phyloP scores from a whole-genome alignment of 2,329 filamentous ascomycete genomes.

The Ceratocystis destructans region DNA sequence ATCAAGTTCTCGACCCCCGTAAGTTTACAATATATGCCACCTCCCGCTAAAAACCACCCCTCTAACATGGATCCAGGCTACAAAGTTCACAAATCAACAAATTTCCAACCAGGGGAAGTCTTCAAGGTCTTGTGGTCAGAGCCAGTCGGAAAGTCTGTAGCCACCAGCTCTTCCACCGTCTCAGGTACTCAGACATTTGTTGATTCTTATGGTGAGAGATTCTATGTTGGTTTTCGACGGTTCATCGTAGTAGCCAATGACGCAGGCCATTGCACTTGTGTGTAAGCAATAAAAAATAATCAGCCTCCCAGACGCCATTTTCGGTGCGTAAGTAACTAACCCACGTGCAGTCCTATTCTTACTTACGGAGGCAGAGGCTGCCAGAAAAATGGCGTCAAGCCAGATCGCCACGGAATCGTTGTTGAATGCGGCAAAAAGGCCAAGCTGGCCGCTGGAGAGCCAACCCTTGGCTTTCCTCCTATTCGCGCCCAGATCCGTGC shows the following conservation, averaged over 20 bases:
- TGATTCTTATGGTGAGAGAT: conserved; percentile 28
- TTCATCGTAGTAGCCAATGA: conserved; percentile 42
- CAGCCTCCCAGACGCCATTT: conserved; percentile 20
- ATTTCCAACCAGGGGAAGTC: conserved; percentile 28
- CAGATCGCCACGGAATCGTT: too few relatives aligned
- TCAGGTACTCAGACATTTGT: conserved; percentile 27
- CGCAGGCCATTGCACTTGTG: conserved; percentile 40
- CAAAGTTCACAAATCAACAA: conserved; percentile 6
- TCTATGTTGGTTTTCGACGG: conserved; percentile 38
- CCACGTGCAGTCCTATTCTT: too few relatives aligned
- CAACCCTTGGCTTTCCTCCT: conserved; percentile 34
- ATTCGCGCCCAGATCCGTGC: conserved; percentile 33
- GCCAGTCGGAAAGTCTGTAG: conserved; percentile 30
- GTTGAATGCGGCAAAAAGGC: too few relatives aligned
- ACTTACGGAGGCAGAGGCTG: too few relatives aligned
- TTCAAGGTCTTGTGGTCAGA: conserved; percentile 45
- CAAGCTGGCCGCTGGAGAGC: conserved; percentile 30
- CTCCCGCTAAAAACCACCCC: too few relatives aligned
- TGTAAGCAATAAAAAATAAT: conserved; percentile 32
- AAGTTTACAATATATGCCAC: too few relatives aligned
- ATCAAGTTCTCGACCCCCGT: too few relatives aligned
- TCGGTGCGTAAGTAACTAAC: too few relatives aligned
- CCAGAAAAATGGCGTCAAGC: too few relatives aligned
- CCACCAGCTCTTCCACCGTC: conserved; percentile 25
- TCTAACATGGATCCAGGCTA: background rate